phyloP scores from a whole-genome alignment of 106 monocot species.

The Acorus calamus region DNA sequence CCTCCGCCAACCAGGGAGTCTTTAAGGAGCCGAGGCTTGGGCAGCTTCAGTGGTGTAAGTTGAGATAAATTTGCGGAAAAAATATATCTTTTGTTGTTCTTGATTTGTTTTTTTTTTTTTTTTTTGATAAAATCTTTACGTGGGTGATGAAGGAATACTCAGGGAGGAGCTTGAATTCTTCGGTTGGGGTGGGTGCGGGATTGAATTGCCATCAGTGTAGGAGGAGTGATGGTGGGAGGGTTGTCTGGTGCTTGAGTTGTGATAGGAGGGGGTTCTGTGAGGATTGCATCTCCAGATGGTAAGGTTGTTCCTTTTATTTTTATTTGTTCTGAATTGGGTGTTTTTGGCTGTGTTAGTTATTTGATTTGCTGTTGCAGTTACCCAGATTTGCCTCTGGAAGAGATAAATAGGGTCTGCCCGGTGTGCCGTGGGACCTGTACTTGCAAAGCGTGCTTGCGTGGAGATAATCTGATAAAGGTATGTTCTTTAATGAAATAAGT shows the following conservation, averaged over 20 bases:
- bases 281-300: conserved; percentile 71
- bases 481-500: not conserved
- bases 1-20: conserved; percentile 18
- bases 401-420: conserved; percentile 68
- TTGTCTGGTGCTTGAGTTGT: conserved; percentile 66
- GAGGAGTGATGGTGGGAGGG: conserved; percentile 35
- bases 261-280: conserved; percentile 69
- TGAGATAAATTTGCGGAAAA: too few species aligned
- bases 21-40: too few species aligned
- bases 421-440: conserved; percentile 86
- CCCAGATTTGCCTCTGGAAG: conserved; percentile 64
- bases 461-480: conserved; percentile 85
- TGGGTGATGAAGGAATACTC: conserved; percentile 23
- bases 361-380: conserved; percentile 26
- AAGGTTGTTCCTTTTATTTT: not conserved
- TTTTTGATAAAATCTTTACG: not conserved
- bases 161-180: conserved; percentile 46
- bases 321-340: not conserved
- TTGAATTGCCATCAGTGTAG: conserved; percentile 80
- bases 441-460: conserved; percentile 63
- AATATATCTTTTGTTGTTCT: too few species aligned
- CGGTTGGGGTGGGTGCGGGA: conserved; percentile 24
- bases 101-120: too few species aligned
- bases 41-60: too few species aligned
- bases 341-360: not conserved